Conservation (phyloP, 129 eudicot species). For the Centrapalus pauciflorus region DNA sequence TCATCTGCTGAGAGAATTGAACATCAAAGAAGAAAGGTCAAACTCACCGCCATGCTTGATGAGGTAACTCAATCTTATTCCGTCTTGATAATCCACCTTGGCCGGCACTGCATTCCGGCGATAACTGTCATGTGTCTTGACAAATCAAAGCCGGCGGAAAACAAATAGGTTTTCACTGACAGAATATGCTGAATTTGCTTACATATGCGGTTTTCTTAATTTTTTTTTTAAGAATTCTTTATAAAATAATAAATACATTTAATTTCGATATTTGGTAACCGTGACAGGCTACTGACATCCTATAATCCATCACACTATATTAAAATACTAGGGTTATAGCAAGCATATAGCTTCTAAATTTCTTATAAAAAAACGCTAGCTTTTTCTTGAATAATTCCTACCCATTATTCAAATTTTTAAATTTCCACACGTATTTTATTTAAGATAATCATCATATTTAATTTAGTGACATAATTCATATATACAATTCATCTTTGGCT, state of each 20-base stretch:
- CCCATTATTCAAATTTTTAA: constrained; percentile 3
- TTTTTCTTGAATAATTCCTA: neutral
- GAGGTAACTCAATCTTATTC: constrained; percentile 52
- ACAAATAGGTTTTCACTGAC: constrained; percentile 20
- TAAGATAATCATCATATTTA: neutral
- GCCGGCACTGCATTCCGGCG: constrained; percentile 37
- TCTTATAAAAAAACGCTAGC: neutral
- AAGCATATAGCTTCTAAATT: constrained; percentile 1
- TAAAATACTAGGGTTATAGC: constrained; percentile 24
- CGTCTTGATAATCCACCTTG: constrained; percentile 9
- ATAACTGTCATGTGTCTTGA: constrained; percentile 1
- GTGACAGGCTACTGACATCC: constrained; percentile 21
- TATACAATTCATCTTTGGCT: constrained; percentile 18
- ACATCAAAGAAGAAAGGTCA: constrained; percentile 94
- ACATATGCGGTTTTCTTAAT: constrained; percentile 4
- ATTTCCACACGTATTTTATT: constrained; percentile 1
- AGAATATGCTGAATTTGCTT: constrained; percentile 30
- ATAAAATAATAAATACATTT: constrained; percentile 4
- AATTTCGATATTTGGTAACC: constrained; percentile 30
- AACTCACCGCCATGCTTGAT: constrained; percentile 92
- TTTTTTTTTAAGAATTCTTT: neutral
- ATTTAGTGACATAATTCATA: neutral
- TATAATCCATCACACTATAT: constrained; percentile 13
- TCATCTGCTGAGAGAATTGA: constrained; percentile 88
- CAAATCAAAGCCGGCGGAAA: constrained; percentile 32